Evolutionary conservation across 495 filamentous ascomycete species (phyloP).

Genomic region (Talaromyces borbonicus): DNA sequence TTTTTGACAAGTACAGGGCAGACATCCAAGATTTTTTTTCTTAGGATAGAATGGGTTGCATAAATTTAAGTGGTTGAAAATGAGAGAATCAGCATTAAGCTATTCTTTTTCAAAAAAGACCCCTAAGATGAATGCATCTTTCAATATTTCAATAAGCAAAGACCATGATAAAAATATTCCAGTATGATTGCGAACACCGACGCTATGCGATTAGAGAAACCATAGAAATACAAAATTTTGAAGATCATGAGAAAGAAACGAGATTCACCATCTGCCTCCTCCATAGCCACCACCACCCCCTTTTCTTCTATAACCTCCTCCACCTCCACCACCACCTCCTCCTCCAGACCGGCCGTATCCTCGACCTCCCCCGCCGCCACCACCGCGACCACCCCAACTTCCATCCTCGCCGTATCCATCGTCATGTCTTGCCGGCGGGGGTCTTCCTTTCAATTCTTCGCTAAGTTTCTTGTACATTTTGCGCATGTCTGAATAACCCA

Average conservation of each 20-base stretch:
- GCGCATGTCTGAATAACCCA: constrained; percentile 96
- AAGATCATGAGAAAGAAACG: not conserved
- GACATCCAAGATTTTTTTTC: too few relatives aligned
- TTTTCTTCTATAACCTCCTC: constrained; percentile 30
- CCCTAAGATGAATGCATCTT: too few relatives aligned
- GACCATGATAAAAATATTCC: constrained; percentile 15
- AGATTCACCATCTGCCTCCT: constrained; percentile 6
- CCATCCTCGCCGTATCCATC: constrained; percentile 36
- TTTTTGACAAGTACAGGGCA: too few relatives aligned
- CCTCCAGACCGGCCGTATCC: constrained; percentile 23
- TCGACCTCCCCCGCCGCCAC: constrained; percentile 44
- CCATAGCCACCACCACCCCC: constrained; percentile 32
- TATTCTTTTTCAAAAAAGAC: too few relatives aligned
- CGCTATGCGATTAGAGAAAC: constrained; percentile 34
- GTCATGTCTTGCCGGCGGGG: constrained; percentile 46
- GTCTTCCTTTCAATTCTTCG: constrained; percentile 70
- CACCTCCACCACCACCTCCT: constrained; percentile 30
- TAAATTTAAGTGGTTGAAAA: too few relatives aligned
- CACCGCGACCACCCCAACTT: constrained; percentile 41
- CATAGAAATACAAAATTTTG: constrained; percentile 10
- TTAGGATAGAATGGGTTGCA: too few relatives aligned
- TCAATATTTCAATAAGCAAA: constrained; percentile 10
- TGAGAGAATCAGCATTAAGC: too few relatives aligned
- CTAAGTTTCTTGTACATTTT: constrained; percentile 78
- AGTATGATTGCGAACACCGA: constrained; percentile 24